phyloP scores from a whole-genome alignment of 805 yeast genomes.

The Kodamaea kaohsiungensis region DNA sequence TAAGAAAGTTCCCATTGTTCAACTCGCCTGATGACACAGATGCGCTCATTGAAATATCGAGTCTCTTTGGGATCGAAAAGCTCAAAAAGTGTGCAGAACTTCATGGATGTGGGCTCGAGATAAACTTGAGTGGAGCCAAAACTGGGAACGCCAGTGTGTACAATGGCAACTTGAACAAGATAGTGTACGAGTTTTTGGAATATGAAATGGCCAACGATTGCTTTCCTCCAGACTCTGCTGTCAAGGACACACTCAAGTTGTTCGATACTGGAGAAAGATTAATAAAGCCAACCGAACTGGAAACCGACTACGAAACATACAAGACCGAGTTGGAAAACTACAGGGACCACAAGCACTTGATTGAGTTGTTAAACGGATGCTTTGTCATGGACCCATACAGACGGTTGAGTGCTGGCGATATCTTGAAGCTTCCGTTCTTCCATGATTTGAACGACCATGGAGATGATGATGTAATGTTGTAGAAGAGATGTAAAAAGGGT shows the following conservation, averaged over 20 bases:
- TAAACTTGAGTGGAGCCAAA: constrained; percentile 23
- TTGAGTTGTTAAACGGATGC: constrained; percentile 58
- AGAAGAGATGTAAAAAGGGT: not conserved
- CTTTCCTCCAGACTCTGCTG: constrained; percentile 71
- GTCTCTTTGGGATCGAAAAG: constrained; percentile 73
- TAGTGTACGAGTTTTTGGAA: constrained; percentile 28
- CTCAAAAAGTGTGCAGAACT: constrained; percentile 76
- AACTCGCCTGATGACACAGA: constrained; percentile 93
- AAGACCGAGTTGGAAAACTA: constrained; percentile 27
- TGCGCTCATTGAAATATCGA: constrained; percentile 81
- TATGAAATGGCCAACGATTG: constrained; percentile 57
- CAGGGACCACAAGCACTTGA: constrained; percentile 45
- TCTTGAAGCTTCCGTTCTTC: constrained; percentile 62
- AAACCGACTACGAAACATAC: constrained; percentile 3
- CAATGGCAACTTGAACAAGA: constrained; percentile 33
- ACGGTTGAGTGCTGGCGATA: constrained; percentile 58
- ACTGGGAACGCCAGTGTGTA: constrained; percentile 15
- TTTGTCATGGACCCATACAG: constrained; percentile 58
- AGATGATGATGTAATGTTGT: constrained; percentile 35
- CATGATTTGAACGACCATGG: constrained; percentile 35
- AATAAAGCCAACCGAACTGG: constrained; percentile 21
- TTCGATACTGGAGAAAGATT: constrained; percentile 42
- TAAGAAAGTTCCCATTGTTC: constrained; percentile 88
- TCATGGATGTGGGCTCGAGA: constrained; percentile 87
- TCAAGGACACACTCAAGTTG: constrained; percentile 55